phyloP scores from a whole-genome alignment of 2,329 filamentous ascomycete genomes.

The Pyrenophora graminea region DNA sequence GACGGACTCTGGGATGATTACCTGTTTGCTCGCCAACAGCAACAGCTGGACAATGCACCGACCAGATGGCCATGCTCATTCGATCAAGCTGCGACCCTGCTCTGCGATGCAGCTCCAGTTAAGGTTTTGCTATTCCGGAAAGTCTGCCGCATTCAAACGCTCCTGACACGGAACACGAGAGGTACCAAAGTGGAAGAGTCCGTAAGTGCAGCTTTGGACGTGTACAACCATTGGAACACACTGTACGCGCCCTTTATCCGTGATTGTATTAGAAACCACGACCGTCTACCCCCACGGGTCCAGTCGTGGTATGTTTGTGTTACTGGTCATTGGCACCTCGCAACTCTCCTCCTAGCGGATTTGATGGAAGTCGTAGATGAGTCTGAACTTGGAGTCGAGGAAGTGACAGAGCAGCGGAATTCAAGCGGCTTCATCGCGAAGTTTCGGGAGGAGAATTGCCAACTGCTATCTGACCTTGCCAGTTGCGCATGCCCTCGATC shows the following conservation, averaged over 20 bases:
- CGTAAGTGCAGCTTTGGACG: slow-evolving; percentile 53
- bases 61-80: slow-evolving; percentile 60
- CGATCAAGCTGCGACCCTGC: slow-evolving; percentile 54
- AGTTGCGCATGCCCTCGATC: slow-evolving; percentile 49
- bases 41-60: slow-evolving; percentile 18
- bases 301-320: slow-evolving; percentile 66
- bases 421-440: slow-evolving; percentile 43
- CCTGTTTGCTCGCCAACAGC: slow-evolving; percentile 40
- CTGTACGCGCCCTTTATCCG: slow-evolving; percentile 58
- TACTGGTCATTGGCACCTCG: slow-evolving; percentile 63
- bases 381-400: slow-evolving; percentile 28
- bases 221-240: slow-evolving; percentile 61
- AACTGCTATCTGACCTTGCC: slow-evolving; percentile 56
- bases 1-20: slow-evolving; percentile 48
- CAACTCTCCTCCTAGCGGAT: slow-evolving; percentile 60
- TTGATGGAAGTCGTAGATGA: slow-evolving; percentile 57
- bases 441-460: slow-evolving; percentile 52
- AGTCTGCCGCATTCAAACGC: slow-evolving; percentile 60
- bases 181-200: slow-evolving; percentile 53
- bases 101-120: slow-evolving; percentile 60
- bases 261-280: slow-evolving; percentile 57
- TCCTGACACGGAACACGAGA: slow-evolving; percentile 50
- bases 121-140: slow-evolving; percentile 64
- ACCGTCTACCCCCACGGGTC: slow-evolving; percentile 56
- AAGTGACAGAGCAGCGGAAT: slow-evolving; percentile 30